phyloP scores from a whole-genome alignment of 805 yeast species.

The Yamadazyma laniorum region DNA sequence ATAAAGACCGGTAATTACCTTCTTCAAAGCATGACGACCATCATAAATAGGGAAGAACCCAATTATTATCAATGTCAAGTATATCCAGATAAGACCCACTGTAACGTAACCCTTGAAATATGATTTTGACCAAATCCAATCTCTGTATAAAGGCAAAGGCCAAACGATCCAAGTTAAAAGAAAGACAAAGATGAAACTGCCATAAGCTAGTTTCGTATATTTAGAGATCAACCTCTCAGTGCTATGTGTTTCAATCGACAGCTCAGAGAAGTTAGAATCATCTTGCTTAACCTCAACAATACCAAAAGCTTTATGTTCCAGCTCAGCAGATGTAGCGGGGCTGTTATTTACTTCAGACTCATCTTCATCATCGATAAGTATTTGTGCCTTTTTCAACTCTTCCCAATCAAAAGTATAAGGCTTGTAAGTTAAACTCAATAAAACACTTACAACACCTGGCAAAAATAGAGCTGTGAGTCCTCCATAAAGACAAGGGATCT shows the following conservation, averaged over 20 bases:
- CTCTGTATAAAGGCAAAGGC: conserved; percentile 44
- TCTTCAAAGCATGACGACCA: conserved; percentile 29
- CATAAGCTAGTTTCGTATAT: conserved; percentile 26
- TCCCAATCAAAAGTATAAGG: conserved; percentile 32
- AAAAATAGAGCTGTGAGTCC: conserved; percentile 30
- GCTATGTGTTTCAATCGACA: not conserved
- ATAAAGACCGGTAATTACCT: not conserved
- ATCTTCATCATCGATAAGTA: conserved; percentile 15
- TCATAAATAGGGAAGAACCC: conserved; percentile 35
- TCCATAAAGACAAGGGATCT: conserved; percentile 35
- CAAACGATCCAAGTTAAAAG: conserved; percentile 39
- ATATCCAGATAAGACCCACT: conserved; percentile 40
- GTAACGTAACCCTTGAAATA: conserved; percentile 40
- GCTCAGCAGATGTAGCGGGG: not conserved
- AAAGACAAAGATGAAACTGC: conserved; percentile 23
- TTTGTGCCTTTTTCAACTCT: conserved; percentile 20
- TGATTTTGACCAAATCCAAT: conserved; percentile 37
- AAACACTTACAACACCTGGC: conserved; percentile 28
- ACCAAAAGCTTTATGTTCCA: conserved; percentile 1
- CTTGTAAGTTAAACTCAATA: conserved; percentile 23
- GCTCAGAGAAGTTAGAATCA: not conserved
- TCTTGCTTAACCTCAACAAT: not conserved
- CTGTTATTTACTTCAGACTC: not conserved
- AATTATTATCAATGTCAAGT: conserved; percentile 30
- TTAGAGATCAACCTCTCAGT: conserved; percentile 11